phyloP scores from a whole-genome alignment of 1,284 basidiomycete genomes.

The Agroathelia rolfsii region DNA sequence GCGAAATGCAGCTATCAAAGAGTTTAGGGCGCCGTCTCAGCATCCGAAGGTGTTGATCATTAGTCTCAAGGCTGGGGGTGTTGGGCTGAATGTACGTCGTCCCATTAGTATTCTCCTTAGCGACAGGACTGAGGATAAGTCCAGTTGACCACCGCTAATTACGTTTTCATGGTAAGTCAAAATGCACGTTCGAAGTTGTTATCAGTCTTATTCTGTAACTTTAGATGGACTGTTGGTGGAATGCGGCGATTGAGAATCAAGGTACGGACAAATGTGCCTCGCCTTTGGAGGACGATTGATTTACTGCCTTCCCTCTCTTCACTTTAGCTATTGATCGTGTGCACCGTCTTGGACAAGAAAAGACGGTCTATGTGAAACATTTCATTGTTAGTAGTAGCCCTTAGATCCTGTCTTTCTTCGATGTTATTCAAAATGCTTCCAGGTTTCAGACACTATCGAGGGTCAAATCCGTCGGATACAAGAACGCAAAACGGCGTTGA shows the following conservation, averaged over 20 bases:
- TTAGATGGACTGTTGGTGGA: slow-evolving; percentile 96
- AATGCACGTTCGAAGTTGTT: slow-evolving; percentile 1
- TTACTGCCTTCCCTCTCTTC: slow-evolving; percentile 14
- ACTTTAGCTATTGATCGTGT: slow-evolving; percentile 67
- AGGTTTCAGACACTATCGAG: slow-evolving; percentile 70
- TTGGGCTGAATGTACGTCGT: slow-evolving; percentile 70
- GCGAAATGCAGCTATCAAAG: slow-evolving; percentile 64
- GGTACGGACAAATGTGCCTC: slow-evolving; percentile 45
- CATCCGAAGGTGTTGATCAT: slow-evolving; percentile 78
- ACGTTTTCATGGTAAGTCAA: slow-evolving; percentile 74
- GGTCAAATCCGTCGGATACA: slow-evolving; percentile 83
- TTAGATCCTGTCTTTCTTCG: slow-evolving; percentile 2
- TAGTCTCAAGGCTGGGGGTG: slow-evolving; percentile 90
- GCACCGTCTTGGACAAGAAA: slow-evolving; percentile 78
- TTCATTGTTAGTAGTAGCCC: slow-evolving; percentile 59
- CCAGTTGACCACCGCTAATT: slow-evolving; percentile 65
- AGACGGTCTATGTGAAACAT: slow-evolving; percentile 82
- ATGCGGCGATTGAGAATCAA: slow-evolving; percentile 84
- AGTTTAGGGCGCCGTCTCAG: slow-evolving; percentile 58
- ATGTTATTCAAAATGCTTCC: slow-evolving; percentile 4
- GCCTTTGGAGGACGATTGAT: slow-evolving; percentile 8
- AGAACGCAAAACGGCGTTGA: slow-evolving; percentile 77
- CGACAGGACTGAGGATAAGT: slow-evolving; percentile 4
- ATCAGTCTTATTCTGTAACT: slow-evolving; percentile 5
- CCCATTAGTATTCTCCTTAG: neutral